Evolutionary conservation across 1,284 basidiomycete genomes (phyloP).

Genomic region (Cutaneotrichosporon mucoides): DNA sequence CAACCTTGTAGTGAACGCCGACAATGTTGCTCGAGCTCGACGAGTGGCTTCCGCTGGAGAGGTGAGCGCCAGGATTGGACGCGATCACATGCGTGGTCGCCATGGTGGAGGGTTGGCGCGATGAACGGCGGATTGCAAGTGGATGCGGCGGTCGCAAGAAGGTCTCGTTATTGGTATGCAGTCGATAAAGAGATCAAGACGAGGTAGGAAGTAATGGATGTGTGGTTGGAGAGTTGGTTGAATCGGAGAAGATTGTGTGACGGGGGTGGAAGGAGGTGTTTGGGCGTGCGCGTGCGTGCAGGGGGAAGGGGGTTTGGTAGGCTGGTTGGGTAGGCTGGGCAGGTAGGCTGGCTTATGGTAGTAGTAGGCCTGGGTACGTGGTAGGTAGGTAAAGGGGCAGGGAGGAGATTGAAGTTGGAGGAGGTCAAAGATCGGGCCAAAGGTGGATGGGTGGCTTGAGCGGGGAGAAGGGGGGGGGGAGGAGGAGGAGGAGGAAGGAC

Average conservation of each 20-base stretch:
- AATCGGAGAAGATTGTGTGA: not conserved
- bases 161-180: not conserved
- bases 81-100: constrained; percentile 50
- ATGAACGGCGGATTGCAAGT: constrained; percentile 2
- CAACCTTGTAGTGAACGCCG: constrained; percentile 59
- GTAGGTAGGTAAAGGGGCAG: not conserved
- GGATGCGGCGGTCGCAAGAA: not conserved
- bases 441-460: constrained; percentile 3
- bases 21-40: constrained; percentile 51
- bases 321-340: no score
- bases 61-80: constrained; percentile 44
- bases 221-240: not conserved
- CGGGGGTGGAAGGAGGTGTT: no score
- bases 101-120: constrained; percentile 24
- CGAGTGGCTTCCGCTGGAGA: constrained; percentile 39
- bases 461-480: not conserved
- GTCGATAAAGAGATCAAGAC: not conserved
- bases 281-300: no score
- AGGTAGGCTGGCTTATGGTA: no score
- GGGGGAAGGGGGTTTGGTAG: no score
- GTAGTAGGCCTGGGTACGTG: no score
- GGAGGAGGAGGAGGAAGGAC: no score
- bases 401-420: not conserved
- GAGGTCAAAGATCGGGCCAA: not conserved
- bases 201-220: not conserved